phyloP scores from a whole-genome alignment of 75 land plant species.

The Cryptomeria japonica region DNA sequence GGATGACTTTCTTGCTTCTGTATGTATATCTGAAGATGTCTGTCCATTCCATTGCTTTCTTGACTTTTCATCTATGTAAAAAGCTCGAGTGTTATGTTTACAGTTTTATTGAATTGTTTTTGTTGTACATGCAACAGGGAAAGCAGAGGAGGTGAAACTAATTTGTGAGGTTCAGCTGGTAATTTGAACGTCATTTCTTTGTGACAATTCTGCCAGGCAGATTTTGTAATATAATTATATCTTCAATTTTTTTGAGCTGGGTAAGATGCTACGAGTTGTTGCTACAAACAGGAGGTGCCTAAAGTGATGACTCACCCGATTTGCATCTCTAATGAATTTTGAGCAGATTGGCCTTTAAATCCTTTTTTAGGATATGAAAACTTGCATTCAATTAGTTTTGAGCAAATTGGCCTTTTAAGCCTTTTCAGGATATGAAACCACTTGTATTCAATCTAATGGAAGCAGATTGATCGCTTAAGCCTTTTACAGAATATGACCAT shows the following conservation, averaged over 20 bases:
- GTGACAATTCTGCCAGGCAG: not conserved
- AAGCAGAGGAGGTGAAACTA: slow-evolving; percentile 14
- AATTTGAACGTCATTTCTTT: not conserved
- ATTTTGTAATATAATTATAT: not conserved
- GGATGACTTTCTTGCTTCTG: slow-evolving; percentile 34
- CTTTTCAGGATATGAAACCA: too few species aligned
- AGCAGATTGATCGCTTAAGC: too few species aligned
- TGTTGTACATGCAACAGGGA: not conserved
- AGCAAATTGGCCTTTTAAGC: too few species aligned
- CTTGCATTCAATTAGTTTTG: too few species aligned
- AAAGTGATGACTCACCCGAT: not conserved
- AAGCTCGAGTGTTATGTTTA: not conserved
- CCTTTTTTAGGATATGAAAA: too few species aligned
- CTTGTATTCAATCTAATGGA: too few species aligned
- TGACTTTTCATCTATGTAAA: not conserved
- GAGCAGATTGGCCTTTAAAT: not conserved
- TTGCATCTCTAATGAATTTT: not conserved
- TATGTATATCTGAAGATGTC: slow-evolving; percentile 10
- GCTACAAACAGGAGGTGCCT: not conserved
- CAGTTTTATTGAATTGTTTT: not conserved
- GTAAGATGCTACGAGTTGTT: not conserved
- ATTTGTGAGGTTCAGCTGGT: not conserved
- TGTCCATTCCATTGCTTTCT: not conserved
- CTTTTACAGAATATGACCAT: too few species aligned
- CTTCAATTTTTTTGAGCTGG: not conserved